Evolutionary conservation across 768 basidiomycete genomes (phyloP).

Genomic region (Termitomyces sp.): DNA sequence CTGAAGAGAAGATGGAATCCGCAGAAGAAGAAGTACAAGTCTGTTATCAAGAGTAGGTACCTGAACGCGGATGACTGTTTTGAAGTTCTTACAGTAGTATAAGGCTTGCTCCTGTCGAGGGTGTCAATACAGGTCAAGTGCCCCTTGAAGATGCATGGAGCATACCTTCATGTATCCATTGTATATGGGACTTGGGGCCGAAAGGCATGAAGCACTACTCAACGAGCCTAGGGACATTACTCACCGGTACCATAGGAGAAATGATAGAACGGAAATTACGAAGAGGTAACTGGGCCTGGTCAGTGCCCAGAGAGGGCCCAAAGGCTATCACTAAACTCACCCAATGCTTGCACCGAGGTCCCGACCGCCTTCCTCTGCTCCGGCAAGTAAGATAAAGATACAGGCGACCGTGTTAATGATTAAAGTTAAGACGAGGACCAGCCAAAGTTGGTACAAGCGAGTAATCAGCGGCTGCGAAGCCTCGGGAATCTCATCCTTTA

Average conservation of each 20-base stretch:
- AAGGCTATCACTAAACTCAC: constrained; percentile 36
- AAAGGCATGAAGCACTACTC: not conserved
- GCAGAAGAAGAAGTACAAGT: constrained; percentile 94
- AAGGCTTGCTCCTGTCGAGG: constrained; percentile 76
- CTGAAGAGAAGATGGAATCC: constrained; percentile 94
- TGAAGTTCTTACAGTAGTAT: constrained; percentile 73
- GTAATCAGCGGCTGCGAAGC: constrained; percentile 73
- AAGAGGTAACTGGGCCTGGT: constrained; percentile 59
- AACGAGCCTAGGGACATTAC: constrained; percentile 17
- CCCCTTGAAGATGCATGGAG: constrained; percentile 10
- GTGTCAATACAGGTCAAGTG: constrained; percentile 14
- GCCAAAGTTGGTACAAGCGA: constrained; percentile 90
- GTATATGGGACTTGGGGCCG: constrained; percentile 73
- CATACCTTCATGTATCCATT: constrained; percentile 94
- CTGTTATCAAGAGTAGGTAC: constrained; percentile 37
- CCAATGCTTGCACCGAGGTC: constrained; percentile 81
- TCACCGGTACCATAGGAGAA: constrained; percentile 93
- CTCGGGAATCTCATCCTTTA: constrained; percentile 84
- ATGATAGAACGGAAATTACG: constrained; percentile 72
- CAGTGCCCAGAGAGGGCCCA: constrained; percentile 15
- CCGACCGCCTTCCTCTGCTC: constrained; percentile 67
- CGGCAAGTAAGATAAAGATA: constrained; percentile 77
- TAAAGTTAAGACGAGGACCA: constrained; percentile 77
- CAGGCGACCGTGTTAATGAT: constrained; percentile 89
- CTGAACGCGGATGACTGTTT: constrained; percentile 19